phyloP scores from a whole-genome alignment of 2,329 filamentous ascomycete species.

The Chrysosporium keratinophilum region DNA sequence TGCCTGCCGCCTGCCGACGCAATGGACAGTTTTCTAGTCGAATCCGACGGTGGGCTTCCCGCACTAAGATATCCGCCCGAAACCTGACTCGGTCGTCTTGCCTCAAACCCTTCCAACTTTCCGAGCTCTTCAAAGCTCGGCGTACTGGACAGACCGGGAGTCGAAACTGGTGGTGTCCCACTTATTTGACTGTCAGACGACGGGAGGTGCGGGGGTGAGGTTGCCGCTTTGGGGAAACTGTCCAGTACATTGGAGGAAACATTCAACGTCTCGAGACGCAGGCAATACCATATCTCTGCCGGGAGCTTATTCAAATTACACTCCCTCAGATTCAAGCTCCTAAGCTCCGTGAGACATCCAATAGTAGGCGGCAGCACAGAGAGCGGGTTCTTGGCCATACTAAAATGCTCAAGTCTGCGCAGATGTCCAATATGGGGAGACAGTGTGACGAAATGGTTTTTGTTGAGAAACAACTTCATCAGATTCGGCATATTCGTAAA shows the following conservation, averaged over 20 bases:
- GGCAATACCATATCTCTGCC: conserved; percentile 91
- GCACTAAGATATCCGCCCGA: conserved; percentile 67
- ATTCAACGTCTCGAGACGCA: conserved; percentile 81
- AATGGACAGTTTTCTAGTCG: conserved; percentile 67
- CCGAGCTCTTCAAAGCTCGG: conserved; percentile 71
- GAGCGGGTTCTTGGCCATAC: conserved; percentile 83
- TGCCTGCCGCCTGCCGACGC: conserved; percentile 75
- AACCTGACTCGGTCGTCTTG: conserved; percentile 71
- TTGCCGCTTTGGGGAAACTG: conserved; percentile 71
- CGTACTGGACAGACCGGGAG: conserved; percentile 46
- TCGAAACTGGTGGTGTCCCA: conserved; percentile 38
- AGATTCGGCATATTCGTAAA: conserved; percentile 82
- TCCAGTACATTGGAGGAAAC: conserved; percentile 90
- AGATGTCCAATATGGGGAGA: conserved; percentile 77
- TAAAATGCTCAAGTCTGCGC: conserved; percentile 76
- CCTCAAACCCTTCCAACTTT: conserved; percentile 51
- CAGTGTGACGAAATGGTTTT: conserved; percentile 88
- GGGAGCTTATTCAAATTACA: conserved; percentile 88
- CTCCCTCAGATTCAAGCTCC: conserved; percentile 75
- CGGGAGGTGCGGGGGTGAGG: conserved; percentile 56
- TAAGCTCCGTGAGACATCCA: conserved; percentile 73
- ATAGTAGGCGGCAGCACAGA: conserved; percentile 77
- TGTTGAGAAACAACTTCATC: conserved; percentile 79
- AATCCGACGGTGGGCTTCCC: conserved; percentile 57
- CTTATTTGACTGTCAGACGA: conserved; percentile 16